Conservation (phyloP, 495 filamentous ascomycete species). For the Annulohypoxylon moriforme region DNA sequence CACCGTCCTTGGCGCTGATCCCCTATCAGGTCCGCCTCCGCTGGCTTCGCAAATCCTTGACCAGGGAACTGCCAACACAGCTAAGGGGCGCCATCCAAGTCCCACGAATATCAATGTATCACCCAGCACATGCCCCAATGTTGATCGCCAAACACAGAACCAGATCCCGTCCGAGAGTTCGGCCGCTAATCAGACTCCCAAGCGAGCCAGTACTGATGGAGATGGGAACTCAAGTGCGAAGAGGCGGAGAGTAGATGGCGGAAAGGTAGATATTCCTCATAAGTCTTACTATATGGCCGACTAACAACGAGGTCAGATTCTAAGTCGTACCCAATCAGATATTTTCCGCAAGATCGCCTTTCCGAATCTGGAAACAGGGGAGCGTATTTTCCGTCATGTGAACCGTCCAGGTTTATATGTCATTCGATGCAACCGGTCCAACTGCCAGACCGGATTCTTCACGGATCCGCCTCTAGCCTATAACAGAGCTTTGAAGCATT, state of each 20-base stretch:
- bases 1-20: slow-evolving; percentile 35
- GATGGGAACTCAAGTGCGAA: slow-evolving; percentile 27
- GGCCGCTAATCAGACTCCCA: slow-evolving; percentile 5
- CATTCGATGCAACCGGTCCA: slow-evolving; percentile 43
- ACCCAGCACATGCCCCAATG: slow-evolving; percentile 9
- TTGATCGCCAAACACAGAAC: slow-evolving; percentile 30
- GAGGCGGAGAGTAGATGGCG: slow-evolving; percentile 28
- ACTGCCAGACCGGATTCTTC: slow-evolving; percentile 39
- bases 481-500: slow-evolving; percentile 47
- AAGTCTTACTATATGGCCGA: background rate
- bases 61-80: background rate
- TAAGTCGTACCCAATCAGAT: slow-evolving; percentile 25
- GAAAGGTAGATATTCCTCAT: slow-evolving; percentile 27
- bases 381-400: slow-evolving; percentile 47
- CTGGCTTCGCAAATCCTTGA: slow-evolving; percentile 10
- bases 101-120: slow-evolving; percentile 40
- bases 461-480: slow-evolving; percentile 43
- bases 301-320: slow-evolving; percentile 17
- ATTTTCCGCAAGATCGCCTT: slow-evolving; percentile 43
- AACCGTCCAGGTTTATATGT: slow-evolving; percentile 44
- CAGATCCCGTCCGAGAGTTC: slow-evolving; percentile 32
- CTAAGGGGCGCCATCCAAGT: slow-evolving; percentile 24
- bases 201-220: slow-evolving; percentile 26
- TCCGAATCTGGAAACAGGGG: slow-evolving; percentile 38
- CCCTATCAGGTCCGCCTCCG: slow-evolving; percentile 12